Conservation (phyloP, 805 yeast species). For the Yarrowia keelungensis region DNA sequence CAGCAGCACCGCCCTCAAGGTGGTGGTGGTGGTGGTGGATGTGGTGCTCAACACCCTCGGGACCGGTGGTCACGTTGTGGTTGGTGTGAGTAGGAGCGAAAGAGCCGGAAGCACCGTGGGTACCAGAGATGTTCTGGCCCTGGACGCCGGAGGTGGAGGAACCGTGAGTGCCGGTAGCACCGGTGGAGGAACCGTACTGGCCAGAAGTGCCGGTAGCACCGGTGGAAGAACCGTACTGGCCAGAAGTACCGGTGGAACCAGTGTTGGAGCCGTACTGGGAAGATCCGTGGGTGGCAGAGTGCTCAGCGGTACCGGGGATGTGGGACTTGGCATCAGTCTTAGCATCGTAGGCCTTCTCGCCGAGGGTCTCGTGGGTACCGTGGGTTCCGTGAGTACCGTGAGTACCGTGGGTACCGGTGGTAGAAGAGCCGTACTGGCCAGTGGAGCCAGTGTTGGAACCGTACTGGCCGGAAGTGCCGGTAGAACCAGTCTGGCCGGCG, state of each 20-base stretch:
- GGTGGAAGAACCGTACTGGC: neutral
- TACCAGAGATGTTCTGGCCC: conserved; percentile 26
- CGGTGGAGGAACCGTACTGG: neutral
- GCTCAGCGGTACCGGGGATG: conserved; percentile 24
- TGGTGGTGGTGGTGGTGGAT: conserved; percentile 36
- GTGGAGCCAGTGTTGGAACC: conserved; percentile 1
- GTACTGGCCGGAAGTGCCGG: too few species aligned
- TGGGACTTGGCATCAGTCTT: conserved; percentile 30
- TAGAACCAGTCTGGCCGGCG: conserved; percentile 29
- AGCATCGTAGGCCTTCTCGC: conserved; percentile 21
- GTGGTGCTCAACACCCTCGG: conserved; percentile 20
- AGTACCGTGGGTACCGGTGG: conserved; percentile 1
- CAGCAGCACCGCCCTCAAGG: conserved; percentile 14
- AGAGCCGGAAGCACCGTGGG: conserved; percentile 27
- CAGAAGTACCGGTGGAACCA: conserved; percentile 4
- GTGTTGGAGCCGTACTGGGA: conserved; percentile 1
- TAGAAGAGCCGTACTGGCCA: conserved; percentile 7
- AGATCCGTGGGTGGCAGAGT: conserved; percentile 17
- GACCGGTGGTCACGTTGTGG: conserved; percentile 18
- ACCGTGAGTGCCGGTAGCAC: neutral
- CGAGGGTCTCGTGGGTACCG: conserved; percentile 13
- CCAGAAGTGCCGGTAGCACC: conserved; percentile 5
- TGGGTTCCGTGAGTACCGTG: conserved; percentile 5
- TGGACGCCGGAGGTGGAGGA: conserved; percentile 17
- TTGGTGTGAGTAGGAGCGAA: conserved; percentile 21